These are phyloP conservation scores for Phytopythium aichiense DNA, from an alignment of 352 stramenopile species.

Conservation along the genomic window DNA sequence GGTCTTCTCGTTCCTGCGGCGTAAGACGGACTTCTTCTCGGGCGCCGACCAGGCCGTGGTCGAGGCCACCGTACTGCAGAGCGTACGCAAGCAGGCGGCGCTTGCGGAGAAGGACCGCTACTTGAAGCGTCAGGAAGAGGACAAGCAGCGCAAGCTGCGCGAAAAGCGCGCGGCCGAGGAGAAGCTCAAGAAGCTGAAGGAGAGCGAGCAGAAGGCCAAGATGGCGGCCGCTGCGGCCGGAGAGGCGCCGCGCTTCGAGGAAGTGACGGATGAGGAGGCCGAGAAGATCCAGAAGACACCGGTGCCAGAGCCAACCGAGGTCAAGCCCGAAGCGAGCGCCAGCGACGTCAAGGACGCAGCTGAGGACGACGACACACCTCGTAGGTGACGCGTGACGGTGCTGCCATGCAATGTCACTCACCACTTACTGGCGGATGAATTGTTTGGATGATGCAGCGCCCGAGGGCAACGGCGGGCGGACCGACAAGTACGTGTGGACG, in stretches of 20 bases:
- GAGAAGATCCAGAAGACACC: constrained; percentile 14
- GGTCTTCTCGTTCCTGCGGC: constrained; percentile 97
- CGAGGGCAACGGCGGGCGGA: constrained; percentile 90
- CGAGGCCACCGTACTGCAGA: constrained; percentile 85
- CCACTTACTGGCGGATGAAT: constrained; percentile 2
- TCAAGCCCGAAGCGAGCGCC: constrained; percentile 3
- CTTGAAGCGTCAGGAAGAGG: constrained; percentile 69
- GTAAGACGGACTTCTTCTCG: constrained; percentile 99
- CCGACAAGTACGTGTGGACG: constrained; percentile 97
- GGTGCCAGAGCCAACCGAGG: constrained; percentile 6
- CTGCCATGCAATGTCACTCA: constrained; percentile 9
- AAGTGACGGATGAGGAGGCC: constrained; percentile 62
- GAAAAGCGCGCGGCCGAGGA: constrained; percentile 53
- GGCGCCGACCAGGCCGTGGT: constrained; percentile 76
- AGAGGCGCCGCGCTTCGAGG: constrained; percentile 65
- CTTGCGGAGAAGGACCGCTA: constrained; percentile 81
- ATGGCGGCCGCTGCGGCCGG: constrained; percentile 21
- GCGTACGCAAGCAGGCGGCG: constrained; percentile 90
- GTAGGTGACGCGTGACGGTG: constrained; percentile 25
- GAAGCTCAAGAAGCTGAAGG: constrained; percentile 39
- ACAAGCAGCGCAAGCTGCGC: constrained; percentile 48
- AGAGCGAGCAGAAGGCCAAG: constrained; percentile 19
- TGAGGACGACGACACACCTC: constrained; percentile 57
- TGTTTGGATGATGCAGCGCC: constrained; percentile 40
- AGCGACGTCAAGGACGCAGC: constrained; percentile 31